Evolutionary conservation across 139 green algal genomes (phyloP).

Genomic region (Diplosphaera chodatii): DNA sequence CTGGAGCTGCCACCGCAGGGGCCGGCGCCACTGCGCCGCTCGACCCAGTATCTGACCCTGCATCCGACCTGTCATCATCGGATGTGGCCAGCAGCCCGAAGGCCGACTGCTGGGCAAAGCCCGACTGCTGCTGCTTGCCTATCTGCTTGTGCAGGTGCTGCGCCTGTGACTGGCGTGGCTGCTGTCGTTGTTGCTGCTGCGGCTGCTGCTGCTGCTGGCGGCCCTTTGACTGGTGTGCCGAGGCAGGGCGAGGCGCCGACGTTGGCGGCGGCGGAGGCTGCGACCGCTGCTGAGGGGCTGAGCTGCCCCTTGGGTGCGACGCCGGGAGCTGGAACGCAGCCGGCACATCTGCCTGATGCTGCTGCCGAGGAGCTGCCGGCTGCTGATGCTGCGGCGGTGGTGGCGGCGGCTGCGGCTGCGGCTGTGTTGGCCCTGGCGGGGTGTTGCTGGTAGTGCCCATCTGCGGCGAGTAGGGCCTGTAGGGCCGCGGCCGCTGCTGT

Average conservation of each 20-base stretch:
- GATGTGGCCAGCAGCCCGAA: slow-evolving; percentile 16
- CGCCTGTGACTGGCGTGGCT: background rate
- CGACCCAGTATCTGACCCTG: background rate
- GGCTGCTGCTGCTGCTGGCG: background rate
- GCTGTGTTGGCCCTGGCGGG: background rate
- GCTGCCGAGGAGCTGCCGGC: no score
- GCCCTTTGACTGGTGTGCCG: no score
- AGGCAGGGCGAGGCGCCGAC: background rate
- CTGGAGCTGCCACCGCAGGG: no score
- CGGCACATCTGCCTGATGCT: no score
- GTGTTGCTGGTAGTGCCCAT: no score
- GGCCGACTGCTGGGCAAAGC: slow-evolving; percentile 21
- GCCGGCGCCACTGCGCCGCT: background rate
- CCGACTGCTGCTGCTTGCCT: slow-evolving; percentile 5
- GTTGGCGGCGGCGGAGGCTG: background rate
- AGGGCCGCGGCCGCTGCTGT: background rate
- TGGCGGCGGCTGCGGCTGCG: background rate
- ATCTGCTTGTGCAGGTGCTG: slow-evolving; percentile 23
- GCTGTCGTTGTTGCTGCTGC: background rate
- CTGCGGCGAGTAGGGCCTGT: slow-evolving; percentile 1
- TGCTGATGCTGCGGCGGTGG: no score
- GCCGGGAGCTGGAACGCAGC: background rate
- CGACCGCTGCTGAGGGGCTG: background rate
- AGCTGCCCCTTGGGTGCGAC: background rate
- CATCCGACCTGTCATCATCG: slow-evolving; percentile 10